Conservation (phyloP, 2,329 filamentous ascomycete genomes). For the Fonsecaea monophora region DNA sequence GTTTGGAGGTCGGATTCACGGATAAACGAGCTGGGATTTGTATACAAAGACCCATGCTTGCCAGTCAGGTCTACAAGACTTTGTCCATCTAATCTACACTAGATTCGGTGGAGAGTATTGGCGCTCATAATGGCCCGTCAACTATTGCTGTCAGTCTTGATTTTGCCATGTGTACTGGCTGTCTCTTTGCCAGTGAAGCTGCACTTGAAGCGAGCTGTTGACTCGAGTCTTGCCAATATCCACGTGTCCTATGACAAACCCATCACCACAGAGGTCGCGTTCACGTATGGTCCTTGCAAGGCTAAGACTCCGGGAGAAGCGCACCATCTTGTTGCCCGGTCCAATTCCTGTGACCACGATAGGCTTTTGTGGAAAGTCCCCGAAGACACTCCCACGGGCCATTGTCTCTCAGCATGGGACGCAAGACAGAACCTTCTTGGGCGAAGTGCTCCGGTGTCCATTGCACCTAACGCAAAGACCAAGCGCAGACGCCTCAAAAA, state of each 20-base stretch:
- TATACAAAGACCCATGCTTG: constrained; percentile 15
- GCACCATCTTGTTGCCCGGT: constrained; percentile 28
- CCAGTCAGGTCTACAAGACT: neutral
- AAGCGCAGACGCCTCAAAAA: constrained; percentile 28
- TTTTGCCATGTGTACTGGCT: constrained; percentile 22
- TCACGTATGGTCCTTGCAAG: constrained; percentile 30
- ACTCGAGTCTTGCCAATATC: constrained; percentile 31
- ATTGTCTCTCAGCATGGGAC: constrained; percentile 31
- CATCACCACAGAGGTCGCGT: constrained; percentile 19
- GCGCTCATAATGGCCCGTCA: constrained; percentile 17
- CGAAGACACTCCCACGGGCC: constrained; percentile 22
- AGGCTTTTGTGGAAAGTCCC: constrained; percentile 31
- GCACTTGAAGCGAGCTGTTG: constrained; percentile 29
- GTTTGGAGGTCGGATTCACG: neutral
- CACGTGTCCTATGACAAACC: constrained; percentile 24
- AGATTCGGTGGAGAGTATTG: neutral
- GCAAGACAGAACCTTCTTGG: constrained; percentile 26
- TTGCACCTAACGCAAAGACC: constrained; percentile 22
- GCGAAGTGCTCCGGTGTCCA: constrained; percentile 28
- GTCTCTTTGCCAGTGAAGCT: constrained; percentile 25
- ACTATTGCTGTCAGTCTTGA: constrained; percentile 8
- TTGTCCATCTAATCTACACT: neutral
- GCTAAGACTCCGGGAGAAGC: constrained; percentile 28
- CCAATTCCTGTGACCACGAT: constrained; percentile 27
- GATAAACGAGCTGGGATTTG: neutral